Percentiles rank a stretch among this genome's conserved stretches.
phyloP scores from a whole-genome alignment of 2,329 filamentous ascomycete species.

The Penicillium sp. region DNA sequence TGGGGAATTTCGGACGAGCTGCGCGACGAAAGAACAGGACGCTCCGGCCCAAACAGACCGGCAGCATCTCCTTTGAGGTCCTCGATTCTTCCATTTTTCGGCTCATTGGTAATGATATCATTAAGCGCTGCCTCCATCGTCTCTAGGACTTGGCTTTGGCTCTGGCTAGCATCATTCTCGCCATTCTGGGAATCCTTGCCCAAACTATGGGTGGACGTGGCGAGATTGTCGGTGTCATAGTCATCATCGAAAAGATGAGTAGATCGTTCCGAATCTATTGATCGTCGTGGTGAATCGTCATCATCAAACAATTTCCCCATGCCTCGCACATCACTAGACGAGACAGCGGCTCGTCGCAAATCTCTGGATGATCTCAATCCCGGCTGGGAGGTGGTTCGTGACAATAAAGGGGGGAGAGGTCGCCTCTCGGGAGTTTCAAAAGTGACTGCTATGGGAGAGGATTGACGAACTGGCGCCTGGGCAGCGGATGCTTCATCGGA shows the following conservation, averaged over 20 bases:
- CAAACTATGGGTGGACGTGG: constrained; percentile 74
- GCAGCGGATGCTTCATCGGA: constrained; percentile 64
- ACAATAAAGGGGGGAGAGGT: constrained; percentile 44
- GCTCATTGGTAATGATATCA: constrained; percentile 82
- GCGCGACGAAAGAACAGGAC: constrained; percentile 53
- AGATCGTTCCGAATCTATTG: constrained; percentile 64
- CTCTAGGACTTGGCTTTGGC: constrained; percentile 78
- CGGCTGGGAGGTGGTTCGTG: constrained; percentile 49
- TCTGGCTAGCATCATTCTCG: constrained; percentile 58
- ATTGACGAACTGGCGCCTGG: constrained; percentile 19
- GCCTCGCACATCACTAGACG: constrained; percentile 58
- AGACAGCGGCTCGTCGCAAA: constrained; percentile 59
- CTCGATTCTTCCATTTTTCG: constrained; percentile 42
- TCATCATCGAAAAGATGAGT: constrained; percentile 78
- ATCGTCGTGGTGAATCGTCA: constrained; percentile 56
- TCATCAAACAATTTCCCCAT: constrained; percentile 47
- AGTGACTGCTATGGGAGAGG: constrained; percentile 17
- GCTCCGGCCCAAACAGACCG: constrained; percentile 54
- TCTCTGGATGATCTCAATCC: constrained; percentile 48
- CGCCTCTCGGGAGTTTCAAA: constrained; percentile 37
- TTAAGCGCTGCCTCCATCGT: constrained; percentile 90
- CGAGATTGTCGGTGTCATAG: constrained; percentile 66
- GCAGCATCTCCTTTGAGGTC: constrained; percentile 38
- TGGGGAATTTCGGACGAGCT: constrained; percentile 60
- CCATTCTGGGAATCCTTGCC: constrained; percentile 65